Conservation (phyloP, 176 grass and related monocot species). For the Carex parvula region DNA sequence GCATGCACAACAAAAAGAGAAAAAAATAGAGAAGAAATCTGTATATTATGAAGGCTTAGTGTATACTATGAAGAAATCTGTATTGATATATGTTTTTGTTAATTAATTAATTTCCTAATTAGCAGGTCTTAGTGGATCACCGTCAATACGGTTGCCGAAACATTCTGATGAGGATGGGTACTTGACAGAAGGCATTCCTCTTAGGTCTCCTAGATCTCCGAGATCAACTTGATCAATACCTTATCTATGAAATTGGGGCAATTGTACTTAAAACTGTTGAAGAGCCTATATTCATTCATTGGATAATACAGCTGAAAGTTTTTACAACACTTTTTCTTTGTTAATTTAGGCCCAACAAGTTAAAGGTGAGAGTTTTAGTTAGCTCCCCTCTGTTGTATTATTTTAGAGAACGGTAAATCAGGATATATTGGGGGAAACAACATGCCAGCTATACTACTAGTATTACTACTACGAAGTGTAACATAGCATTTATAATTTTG, state of each 20-base stretch:
- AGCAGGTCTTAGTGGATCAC: slow-evolving; percentile 46
- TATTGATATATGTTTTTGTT: neutral
- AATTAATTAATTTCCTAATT: slow-evolving; percentile 11
- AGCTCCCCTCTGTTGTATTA: slow-evolving; percentile 31
- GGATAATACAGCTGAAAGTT: slow-evolving; percentile 22
- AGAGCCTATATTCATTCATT: slow-evolving; percentile 31
- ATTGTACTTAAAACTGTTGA: slow-evolving; percentile 7
- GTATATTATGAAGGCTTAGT: neutral
- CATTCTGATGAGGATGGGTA: slow-evolving; percentile 57
- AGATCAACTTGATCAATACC: slow-evolving; percentile 30
- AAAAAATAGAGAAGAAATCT: neutral
- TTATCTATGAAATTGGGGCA: neutral
- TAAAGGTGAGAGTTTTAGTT: slow-evolving; percentile 33
- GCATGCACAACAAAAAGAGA: neutral
- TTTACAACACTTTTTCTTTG: slow-evolving; percentile 1
- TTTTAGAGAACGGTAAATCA: slow-evolving; percentile 41
- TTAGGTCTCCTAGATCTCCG: slow-evolving; percentile 73
- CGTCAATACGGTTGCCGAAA: slow-evolving; percentile 52
- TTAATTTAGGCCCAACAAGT: slow-evolving; percentile 41
- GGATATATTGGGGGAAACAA: slow-evolving; percentile 32
- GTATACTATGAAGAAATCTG: neutral
- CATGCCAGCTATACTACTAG: slow-evolving; percentile 37
- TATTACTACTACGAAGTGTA: slow-evolving; percentile 41
- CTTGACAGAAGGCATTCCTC: slow-evolving; percentile 56
- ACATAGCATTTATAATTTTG: slow-evolving; percentile 14